A percentile compares a stretch with the other conserved stretches of the same genome.
phyloP scores from a whole-genome alignment of 768 basidiomycete genomes.

The Termitomyces sp. region DNA sequence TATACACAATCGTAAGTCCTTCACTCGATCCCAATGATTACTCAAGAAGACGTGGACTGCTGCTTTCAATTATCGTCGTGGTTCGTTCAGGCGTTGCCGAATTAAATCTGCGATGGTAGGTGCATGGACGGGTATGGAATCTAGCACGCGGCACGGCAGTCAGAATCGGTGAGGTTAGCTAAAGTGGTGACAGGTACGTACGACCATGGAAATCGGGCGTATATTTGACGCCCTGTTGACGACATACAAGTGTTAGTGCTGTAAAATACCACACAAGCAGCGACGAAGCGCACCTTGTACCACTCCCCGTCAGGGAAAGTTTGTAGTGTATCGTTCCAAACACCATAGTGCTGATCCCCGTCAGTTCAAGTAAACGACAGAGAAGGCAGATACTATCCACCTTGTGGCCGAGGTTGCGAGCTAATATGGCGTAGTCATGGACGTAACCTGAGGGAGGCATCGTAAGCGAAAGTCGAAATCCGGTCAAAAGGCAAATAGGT shows the following conservation, averaged over 20 bases:
- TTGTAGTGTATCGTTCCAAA: conserved; percentile 66
- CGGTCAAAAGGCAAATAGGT: neutral
- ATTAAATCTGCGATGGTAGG: conserved; percentile 4
- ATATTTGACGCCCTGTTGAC: neutral
- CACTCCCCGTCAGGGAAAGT: conserved; percentile 25
- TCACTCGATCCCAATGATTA: neutral
- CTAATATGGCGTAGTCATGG: conserved; percentile 41
- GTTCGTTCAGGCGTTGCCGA: neutral
- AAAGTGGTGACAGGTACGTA: neutral
- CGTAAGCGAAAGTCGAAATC: neutral
- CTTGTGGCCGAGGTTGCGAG: conserved; percentile 39
- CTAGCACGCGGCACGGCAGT: neutral
- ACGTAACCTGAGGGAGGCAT: conserved; percentile 24
- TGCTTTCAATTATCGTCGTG: neutral
- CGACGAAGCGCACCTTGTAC: conserved; percentile 20
- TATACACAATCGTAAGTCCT: neutral
- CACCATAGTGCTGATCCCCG: conserved; percentile 46
- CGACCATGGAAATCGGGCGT: conserved; percentile 4
- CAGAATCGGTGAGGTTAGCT: neutral
- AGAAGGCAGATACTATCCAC: conserved; percentile 13
- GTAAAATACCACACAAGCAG: no score
- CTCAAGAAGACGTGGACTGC: neutral
- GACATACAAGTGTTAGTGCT: neutral
- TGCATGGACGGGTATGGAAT: conserved; percentile 10
- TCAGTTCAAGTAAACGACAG: neutral